Conservation (phyloP, 2,329 filamentous ascomycete species). For the Botrytis galanthina region DNA sequence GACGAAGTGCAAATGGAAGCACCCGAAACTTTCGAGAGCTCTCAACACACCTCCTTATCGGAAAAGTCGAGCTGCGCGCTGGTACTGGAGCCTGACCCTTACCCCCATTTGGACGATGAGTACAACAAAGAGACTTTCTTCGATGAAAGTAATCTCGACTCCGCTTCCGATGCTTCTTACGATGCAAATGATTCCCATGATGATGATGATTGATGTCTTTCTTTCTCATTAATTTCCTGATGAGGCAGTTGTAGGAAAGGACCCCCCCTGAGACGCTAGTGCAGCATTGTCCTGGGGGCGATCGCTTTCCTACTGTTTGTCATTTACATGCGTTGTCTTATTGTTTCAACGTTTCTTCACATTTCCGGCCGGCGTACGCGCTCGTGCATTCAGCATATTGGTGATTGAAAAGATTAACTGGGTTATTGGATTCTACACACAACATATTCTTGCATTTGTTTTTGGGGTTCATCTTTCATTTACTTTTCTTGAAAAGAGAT, state of each 20-base stretch:
- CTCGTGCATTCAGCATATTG: constrained; percentile 13
- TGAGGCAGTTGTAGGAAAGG: constrained; percentile 25
- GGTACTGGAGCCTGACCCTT: neutral
- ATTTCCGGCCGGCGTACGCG: constrained; percentile 13
- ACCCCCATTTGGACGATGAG: constrained; percentile 15
- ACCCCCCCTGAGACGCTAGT: constrained; percentile 37
- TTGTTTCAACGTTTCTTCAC: constrained; percentile 17
- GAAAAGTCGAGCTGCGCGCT: constrained; percentile 9
- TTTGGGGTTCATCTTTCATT: constrained; percentile 2
- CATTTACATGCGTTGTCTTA: constrained; percentile 18
- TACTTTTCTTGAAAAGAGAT: neutral
- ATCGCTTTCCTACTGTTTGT: constrained; percentile 18
- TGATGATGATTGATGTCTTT: constrained; percentile 9
- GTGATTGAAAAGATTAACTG: constrained; percentile 17
- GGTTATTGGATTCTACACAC: constrained; percentile 5
- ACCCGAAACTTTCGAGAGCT: constrained; percentile 14
- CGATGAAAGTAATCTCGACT: constrained; percentile 24
- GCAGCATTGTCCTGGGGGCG: constrained; percentile 35
- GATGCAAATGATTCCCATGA: constrained; percentile 32
- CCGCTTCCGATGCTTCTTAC: constrained; percentile 27
- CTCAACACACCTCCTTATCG: constrained; percentile 5
- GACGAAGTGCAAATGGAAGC: constrained; percentile 34
- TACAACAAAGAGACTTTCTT: constrained; percentile 18
- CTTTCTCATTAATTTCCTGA: constrained; percentile 20
- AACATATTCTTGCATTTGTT: constrained; percentile 15